Conservation (phyloP, 768 basidiomycete genomes). For the Galerina sulciceps region DNA sequence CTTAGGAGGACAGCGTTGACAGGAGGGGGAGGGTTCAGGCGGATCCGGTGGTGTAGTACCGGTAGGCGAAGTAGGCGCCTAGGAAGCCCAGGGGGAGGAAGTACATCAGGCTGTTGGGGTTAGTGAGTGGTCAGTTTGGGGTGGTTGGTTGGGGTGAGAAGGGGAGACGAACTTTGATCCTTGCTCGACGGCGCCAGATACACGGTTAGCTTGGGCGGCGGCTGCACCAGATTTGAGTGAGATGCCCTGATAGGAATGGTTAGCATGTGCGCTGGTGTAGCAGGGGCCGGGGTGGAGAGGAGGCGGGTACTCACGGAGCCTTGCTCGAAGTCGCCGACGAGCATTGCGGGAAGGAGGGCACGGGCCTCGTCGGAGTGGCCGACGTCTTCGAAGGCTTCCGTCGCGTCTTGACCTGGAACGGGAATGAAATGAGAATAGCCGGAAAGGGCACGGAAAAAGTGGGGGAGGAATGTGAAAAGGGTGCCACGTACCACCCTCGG, state of each 20-base stretch:
- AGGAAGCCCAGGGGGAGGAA: constrained; percentile 80
- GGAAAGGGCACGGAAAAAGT: neutral
- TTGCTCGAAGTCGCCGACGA: constrained; percentile 83
- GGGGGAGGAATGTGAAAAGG: constrained; percentile 5
- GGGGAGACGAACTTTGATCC: constrained; percentile 63
- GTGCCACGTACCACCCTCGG: constrained; percentile 79
- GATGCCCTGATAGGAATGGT: constrained; percentile 40
- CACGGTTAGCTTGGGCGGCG: constrained; percentile 46
- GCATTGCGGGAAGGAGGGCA: constrained; percentile 75
- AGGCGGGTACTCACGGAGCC: constrained; percentile 51
- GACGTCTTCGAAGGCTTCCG: constrained; percentile 98
- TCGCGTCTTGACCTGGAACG: constrained; percentile 84
- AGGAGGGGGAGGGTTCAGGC: constrained; percentile 30
- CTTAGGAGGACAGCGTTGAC: neutral
- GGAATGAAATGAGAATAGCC: constrained; percentile 2
- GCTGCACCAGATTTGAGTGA: constrained; percentile 58
- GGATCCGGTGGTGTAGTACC: constrained; percentile 64
- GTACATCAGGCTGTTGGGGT: constrained; percentile 68
- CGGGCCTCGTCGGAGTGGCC: constrained; percentile 99
- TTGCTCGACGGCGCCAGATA: constrained; percentile 59
- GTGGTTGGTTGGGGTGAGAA: constrained; percentile 2
- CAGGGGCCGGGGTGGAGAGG: neutral
- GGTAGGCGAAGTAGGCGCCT: constrained; percentile 88
- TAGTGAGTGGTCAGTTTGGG: constrained; percentile 9
- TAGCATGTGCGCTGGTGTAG: neutral